Evolutionary conservation across 2,329 filamentous ascomycete species (phyloP).

Genomic region (Penicillium sp.): DNA sequence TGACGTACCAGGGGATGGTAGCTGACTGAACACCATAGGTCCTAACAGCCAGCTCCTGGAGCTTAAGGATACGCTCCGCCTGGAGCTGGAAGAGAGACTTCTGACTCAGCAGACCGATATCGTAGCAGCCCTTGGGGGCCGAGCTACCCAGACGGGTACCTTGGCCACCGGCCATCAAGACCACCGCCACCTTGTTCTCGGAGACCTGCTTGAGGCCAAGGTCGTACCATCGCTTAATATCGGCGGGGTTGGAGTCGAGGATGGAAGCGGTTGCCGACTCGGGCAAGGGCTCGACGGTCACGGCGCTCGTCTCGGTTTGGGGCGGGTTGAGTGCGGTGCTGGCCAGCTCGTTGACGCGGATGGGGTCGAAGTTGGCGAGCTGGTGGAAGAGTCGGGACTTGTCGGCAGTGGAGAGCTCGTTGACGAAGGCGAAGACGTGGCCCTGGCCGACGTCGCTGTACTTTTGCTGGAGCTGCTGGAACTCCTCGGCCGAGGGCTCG

Average conservation of each 20-base stretch:
- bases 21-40: conserved; percentile 58
- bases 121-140: conserved; percentile 93
- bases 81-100: conserved; percentile 98
- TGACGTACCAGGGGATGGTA: conserved; percentile 94
- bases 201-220: conserved; percentile 62
- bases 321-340: conserved; percentile 75
- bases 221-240: conserved; percentile 80
- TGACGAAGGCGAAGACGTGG: conserved; percentile 84
- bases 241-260: conserved; percentile 74
- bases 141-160: conserved; percentile 92
- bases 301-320: conserved; percentile 47
- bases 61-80: conserved; percentile 83
- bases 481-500: conserved; percentile 59
- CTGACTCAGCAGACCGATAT: conserved; percentile 86
- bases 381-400: conserved; percentile 77
- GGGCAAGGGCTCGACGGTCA: conserved; percentile 78
- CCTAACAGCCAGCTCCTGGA: conserved; percentile 74
- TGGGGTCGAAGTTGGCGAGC: conserved; percentile 74
- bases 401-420: conserved; percentile 67
- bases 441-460: conserved; percentile 72
- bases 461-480: conserved; percentile 64
- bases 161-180: conserved; percentile 96
- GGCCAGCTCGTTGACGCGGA: conserved; percentile 81
- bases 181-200: conserved; percentile 70
- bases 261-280: conserved; percentile 82